These are phyloP conservation scores for Graphium sp. DNA, from an alignment of 2,329 filamentous ascomycete species.

Conservation along the genomic window DNA sequence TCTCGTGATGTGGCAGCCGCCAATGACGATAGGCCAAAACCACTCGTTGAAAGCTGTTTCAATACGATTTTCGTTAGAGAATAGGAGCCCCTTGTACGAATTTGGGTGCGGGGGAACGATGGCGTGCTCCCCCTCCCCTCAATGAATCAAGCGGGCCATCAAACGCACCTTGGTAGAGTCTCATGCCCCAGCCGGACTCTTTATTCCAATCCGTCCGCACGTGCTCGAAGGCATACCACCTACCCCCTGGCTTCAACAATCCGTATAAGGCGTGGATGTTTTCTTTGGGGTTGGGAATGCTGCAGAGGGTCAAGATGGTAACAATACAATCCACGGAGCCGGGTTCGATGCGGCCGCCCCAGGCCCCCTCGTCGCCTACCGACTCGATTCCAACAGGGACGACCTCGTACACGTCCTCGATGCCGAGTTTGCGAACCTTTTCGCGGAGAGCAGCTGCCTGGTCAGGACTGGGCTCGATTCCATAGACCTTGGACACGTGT, in stretches of 20 bases:
- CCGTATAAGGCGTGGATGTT: slow-evolving; percentile 38
- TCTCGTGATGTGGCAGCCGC: slow-evolving; percentile 32
- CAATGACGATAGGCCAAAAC: slow-evolving; percentile 32
- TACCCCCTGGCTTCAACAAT: slow-evolving; percentile 41
- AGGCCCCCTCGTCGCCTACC: slow-evolving; percentile 21
- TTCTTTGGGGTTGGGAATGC: slow-evolving; percentile 40
- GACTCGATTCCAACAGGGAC: slow-evolving; percentile 46
- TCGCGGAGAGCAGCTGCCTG: slow-evolving; percentile 29
- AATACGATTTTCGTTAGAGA: not conserved
- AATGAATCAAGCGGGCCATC: too few species aligned
- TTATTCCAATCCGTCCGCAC: slow-evolving; percentile 26
- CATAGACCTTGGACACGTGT: slow-evolving; percentile 33
- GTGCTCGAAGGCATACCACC: slow-evolving; percentile 49
- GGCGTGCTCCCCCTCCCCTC: too few species aligned
- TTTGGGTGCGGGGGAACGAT: too few species aligned
- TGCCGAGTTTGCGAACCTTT: slow-evolving; percentile 29
- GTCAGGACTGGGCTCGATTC: slow-evolving; percentile 44
- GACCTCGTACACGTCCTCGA: slow-evolving; percentile 42
- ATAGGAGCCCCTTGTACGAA: too few species aligned
- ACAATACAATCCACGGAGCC: slow-evolving; percentile 42
- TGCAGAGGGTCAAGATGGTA: slow-evolving; percentile 44
- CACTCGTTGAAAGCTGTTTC: slow-evolving; percentile 28
- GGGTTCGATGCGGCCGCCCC: slow-evolving; percentile 27
- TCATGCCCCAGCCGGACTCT: slow-evolving; percentile 20
- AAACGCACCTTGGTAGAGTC: slow-evolving; percentile 32